Evolutionary conservation across 2,329 filamentous ascomycete genomes (phyloP).

Genomic region (Juglanconis oblonga): DNA sequence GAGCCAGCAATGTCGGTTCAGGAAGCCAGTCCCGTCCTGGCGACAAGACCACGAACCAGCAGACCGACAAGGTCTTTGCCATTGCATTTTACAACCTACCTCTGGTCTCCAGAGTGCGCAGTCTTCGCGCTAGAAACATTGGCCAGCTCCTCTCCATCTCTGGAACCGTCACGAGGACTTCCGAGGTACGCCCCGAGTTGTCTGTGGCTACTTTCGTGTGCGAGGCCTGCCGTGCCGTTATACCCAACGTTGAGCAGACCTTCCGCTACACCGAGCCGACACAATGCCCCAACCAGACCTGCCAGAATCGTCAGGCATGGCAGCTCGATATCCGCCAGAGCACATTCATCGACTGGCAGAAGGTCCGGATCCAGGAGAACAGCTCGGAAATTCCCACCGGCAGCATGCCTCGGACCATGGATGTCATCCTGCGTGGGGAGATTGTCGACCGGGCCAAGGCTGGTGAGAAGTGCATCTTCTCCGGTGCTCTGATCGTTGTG

Average conservation of each 20-base stretch:
- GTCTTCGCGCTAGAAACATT: constrained; percentile 84
- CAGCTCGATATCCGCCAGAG: constrained; percentile 94
- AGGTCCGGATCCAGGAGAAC: constrained; percentile 97
- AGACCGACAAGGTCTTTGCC: constrained; percentile 94
- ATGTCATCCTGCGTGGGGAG: constrained; percentile 92
- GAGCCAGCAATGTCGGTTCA: constrained; percentile 59
- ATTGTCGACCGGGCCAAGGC: constrained; percentile 98
- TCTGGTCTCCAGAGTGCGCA: constrained; percentile 79
- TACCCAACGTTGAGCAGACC: constrained; percentile 92
- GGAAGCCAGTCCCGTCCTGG: constrained; percentile 64
- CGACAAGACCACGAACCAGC: constrained; percentile 81
- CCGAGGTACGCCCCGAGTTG: constrained; percentile 91
- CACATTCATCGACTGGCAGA: constrained; percentile 99
- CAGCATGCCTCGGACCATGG: constrained; percentile 97
- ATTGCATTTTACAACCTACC: constrained; percentile 92
- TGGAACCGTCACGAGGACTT: constrained; percentile 93
- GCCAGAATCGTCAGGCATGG: constrained; percentile 90
- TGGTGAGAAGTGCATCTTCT: constrained; percentile 97
- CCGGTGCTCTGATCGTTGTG: constrained; percentile 91
- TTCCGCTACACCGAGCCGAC: constrained; percentile 97
- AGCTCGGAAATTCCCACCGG: constrained; percentile 97
- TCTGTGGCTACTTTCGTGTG: constrained; percentile 91
- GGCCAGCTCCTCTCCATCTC: constrained; percentile 94
- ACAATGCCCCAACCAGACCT: constrained; percentile 85
- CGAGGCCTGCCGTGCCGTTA: constrained; percentile 78